Evolutionary conservation across 2,329 filamentous ascomycete species (phyloP), one percentile per base, ranked within the genome.

Genomic region (Colletotrichum truncatum): DNA sequence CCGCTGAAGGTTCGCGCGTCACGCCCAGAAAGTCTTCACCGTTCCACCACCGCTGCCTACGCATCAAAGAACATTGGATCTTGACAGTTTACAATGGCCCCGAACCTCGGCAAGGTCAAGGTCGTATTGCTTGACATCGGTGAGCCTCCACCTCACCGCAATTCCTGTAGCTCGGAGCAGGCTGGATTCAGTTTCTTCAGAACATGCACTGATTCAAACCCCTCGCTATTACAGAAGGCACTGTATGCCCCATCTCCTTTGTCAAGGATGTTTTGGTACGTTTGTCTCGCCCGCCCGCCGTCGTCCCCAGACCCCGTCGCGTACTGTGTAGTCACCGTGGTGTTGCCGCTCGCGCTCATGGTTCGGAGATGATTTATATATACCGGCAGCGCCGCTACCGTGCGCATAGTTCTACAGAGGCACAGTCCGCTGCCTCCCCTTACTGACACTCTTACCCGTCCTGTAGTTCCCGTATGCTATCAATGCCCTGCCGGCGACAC

Each of bases 181-280:
- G 23, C 45, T 51, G 60, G 53, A 28, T 45, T 46, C 38, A 25
- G 16, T 16, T 25, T 60, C n/a, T 36, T 46, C 39, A 45, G 39
- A 41, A 39, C 49, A 16, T 23, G 18, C 49, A 45, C 65, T 67
- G 51, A 67, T 57, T 56, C 26, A 45, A 34, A 30, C 28, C 48
- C 34, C n/a, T 7, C 36, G 53, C 28, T 63, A 58, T 70, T 67
- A 14, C 71, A 94, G 92, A 94, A 85, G 92, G 92, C 68, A 94
- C 92, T 52, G 89, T 94, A 68, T 94, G 91, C 77, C 91, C 91
- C 71, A 93, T 94, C 76, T 93, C 90, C 71, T 94, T 94, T 78
- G 92, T 94, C 78, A 93, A 93, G 80, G 90, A 94, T 76, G 88
- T 92, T 69, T 82, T 94, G 81, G 92, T 94, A 88, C 87, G 91